phyloP scores from a whole-genome alignment of 108 stramenopile species.

The Cyclotella cryptica region DNA sequence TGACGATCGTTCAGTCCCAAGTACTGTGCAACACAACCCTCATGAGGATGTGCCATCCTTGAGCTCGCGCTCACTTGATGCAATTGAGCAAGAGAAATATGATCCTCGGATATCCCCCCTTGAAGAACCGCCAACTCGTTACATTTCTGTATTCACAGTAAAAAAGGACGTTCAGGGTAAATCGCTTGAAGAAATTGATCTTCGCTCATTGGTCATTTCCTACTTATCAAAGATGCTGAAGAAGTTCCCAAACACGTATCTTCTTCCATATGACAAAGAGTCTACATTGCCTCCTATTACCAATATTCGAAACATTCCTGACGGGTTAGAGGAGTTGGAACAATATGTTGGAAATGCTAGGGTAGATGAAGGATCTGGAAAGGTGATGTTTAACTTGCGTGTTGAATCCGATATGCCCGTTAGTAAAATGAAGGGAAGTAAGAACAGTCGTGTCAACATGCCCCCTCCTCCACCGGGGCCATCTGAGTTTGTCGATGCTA shows the following conservation, averaged over 20 bases:
- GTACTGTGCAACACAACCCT: no score
- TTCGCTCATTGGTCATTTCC: conserved; percentile 31
- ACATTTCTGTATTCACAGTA: conserved; percentile 52
- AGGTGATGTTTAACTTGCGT: conserved; percentile 50
- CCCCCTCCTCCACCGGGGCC: not conserved
- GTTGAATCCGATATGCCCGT: conserved; percentile 47
- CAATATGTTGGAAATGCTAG: conserved; percentile 48
- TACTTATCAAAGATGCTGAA: conserved; percentile 47
- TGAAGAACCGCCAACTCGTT: conserved; percentile 35
- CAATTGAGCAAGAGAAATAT: conserved; percentile 16
- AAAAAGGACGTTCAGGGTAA: conserved; percentile 51
- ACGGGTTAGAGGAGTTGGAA: conserved; percentile 37
- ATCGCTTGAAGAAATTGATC: conserved; percentile 34
- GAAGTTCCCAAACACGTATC: conserved; percentile 44
- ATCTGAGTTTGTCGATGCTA: not conserved
- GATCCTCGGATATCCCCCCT: conserved; percentile 34
- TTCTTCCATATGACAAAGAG: conserved; percentile 48
- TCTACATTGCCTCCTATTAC: conserved; percentile 40
- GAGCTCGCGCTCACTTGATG: conserved; percentile 15
- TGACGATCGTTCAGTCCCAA: no score
- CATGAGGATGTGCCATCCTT: conserved; percentile 12
- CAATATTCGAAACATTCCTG: conserved; percentile 48
- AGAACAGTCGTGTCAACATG: not conserved
- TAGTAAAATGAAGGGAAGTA: conserved; percentile 46
- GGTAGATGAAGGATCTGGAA: conserved; percentile 41